These are phyloP conservation scores for Pleurotus djamor DNA, from an alignment of 768 basidiomycete species.

Conservation along the genomic window DNA sequence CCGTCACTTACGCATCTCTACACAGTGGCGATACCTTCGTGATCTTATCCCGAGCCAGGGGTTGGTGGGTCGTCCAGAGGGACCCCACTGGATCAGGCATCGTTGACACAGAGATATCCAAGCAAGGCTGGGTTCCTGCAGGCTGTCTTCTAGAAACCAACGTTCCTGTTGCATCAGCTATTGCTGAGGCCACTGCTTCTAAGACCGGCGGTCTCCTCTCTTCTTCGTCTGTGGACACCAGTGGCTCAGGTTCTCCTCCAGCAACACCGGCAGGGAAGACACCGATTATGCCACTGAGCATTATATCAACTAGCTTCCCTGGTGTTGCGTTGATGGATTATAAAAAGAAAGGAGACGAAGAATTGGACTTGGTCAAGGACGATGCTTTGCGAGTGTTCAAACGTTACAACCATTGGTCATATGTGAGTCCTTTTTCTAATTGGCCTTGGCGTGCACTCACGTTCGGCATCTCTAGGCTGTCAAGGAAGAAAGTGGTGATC, in stretches of 20 bases:
- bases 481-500: conserved; percentile 89
- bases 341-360: conserved; percentile 89
- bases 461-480: conserved; percentile 59
- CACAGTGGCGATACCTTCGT: conserved; percentile 89
- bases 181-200: conserved; percentile 75
- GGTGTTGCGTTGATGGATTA: conserved; percentile 97
- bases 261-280: conserved; percentile 51
- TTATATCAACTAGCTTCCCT: conserved; percentile 97
- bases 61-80: conserved; percentile 99
- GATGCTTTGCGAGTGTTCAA: conserved; percentile 92
- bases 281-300: conserved; percentile 86
- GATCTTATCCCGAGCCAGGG: conserved; percentile 90
- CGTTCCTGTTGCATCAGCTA: conserved; percentile 85
- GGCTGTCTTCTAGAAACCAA: conserved; percentile 94
- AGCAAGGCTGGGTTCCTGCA: conserved; percentile 97
- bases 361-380: conserved; percentile 86
- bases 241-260: conserved; percentile 31
- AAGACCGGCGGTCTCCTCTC: conserved; percentile 22
- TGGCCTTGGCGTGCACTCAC: conserved; percentile 10
- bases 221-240: conserved; percentile 25
- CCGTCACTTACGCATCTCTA: conserved; percentile 6
- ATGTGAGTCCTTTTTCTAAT: conserved; percentile 44
- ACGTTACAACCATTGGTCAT: conserved; percentile 98
- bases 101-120: conserved; percentile 71
- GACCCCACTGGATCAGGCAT: conserved; percentile 84